phyloP scores from a whole-genome alignment of 257 asterid genomes.

The Paraleonurus japonicus region DNA sequence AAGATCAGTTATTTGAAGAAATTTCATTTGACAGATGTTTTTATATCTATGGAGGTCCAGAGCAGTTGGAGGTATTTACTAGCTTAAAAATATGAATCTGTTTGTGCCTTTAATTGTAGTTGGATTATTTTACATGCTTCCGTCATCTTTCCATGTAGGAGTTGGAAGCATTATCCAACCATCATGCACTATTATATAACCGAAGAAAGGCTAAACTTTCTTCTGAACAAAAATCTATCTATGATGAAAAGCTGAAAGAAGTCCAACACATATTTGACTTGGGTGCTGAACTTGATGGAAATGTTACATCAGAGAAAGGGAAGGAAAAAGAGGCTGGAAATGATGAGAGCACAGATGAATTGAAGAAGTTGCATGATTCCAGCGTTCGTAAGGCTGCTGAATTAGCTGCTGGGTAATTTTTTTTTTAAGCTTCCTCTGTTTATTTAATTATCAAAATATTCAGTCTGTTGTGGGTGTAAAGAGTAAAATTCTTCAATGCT shows the following conservation, averaged over 20 bases:
- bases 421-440: conserved; percentile 14
- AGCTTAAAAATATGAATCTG: conserved; percentile 17
- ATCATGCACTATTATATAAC: conserved; percentile 75
- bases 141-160: conserved; percentile 49
- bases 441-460: neutral
- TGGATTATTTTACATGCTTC: conserved; percentile 22
- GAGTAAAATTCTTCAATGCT: neutral
- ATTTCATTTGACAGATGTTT: conserved; percentile 91
- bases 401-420: conserved; percentile 86
- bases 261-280: conserved; percentile 73
- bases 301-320: conserved; percentile 62
- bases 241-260: conserved; percentile 88
- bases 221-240: conserved; percentile 63
- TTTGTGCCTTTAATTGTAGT: conserved; percentile 7
- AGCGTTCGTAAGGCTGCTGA: conserved; percentile 97
- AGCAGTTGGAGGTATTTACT: conserved; percentile 80
- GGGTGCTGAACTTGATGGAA: conserved; percentile 65
- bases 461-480: neutral
- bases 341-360: conserved; percentile 56
- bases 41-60: conserved; percentile 99
- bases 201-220: conserved; percentile 86
- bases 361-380: conserved; percentile 71
- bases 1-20: conserved; percentile 81
- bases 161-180: conserved; percentile 92
- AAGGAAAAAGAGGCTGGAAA: conserved; percentile 69